These are phyloP conservation scores for Malbranchea cinnamomea DNA, from an alignment of 2,329 filamentous ascomycete genomes.

Conservation along the genomic window DNA sequence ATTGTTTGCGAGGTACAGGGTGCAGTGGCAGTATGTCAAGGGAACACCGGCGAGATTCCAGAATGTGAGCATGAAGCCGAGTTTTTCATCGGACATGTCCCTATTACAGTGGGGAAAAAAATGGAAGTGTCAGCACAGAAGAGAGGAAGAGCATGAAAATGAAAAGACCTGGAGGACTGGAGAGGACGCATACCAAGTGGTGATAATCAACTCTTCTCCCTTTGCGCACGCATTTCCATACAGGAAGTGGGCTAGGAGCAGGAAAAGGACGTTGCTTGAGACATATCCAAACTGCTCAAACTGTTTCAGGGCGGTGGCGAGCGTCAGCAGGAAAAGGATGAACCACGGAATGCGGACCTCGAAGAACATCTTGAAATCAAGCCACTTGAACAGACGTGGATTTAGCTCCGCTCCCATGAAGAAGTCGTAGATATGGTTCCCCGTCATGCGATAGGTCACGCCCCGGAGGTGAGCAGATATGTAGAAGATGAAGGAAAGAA, in stretches of 20 bases:
- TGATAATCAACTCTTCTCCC: conserved; percentile 77
- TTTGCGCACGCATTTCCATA: conserved; percentile 88
- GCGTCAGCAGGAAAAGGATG: conserved; percentile 64
- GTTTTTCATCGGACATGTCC: conserved; percentile 96
- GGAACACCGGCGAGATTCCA: conserved; percentile 91
- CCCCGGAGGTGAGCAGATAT: conserved; percentile 67
- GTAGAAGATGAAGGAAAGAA: conserved; percentile 72
- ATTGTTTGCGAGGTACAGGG: conserved; percentile 75
- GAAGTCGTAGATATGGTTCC: conserved; percentile 66
- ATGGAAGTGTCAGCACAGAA: not conserved
- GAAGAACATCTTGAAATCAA: conserved; percentile 92
- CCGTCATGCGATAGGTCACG: conserved; percentile 81
- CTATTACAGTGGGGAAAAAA: conserved; percentile 22
- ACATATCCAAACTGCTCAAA: conserved; percentile 75
- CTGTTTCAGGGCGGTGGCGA: conserved; percentile 63
- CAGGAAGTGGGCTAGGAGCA: conserved; percentile 77
- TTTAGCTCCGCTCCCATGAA: conserved; percentile 84
- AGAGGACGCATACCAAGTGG: conserved; percentile 48
- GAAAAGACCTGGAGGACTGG: conserved; percentile 5
- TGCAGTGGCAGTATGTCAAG: conserved; percentile 83
- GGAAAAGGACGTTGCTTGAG: conserved; percentile 66
- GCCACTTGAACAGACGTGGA: conserved; percentile 64
- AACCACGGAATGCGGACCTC: conserved; percentile 88
- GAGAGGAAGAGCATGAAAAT: not conserved
- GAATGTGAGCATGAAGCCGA: conserved; percentile 94